Evolutionary conservation across 129 eudicot species (phyloP), one percentile per base, ranked within the genome.

Genomic region (Flaveria sonorensis): DNA sequence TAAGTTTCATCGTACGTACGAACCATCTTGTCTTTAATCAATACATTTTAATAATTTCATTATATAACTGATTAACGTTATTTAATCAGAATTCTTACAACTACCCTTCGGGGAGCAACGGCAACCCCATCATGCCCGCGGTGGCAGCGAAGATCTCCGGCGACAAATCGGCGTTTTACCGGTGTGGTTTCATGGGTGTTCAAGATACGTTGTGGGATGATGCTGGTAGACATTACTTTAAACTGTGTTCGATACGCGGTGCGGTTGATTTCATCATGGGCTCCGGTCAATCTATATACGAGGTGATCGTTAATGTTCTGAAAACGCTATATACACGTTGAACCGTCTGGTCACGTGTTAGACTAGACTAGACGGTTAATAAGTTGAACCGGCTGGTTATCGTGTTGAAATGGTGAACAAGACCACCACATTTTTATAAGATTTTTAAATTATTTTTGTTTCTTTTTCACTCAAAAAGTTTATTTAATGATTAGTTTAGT

Each of bases 211-310:
- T 91, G 48, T 91, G 97, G 93, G 98, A 94, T 79, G 84, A 60
- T 32, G 14, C 51, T 0, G 98, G 98, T 0, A 77, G 98, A 39
- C 98, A 94, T 68, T 91, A 88, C 61, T 94, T 84, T 78, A 79
- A 84, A 69, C 15, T 40, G 10, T 91, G 93, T 68, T 83, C 79
- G 13, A 91, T 94, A 36, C 84, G 85, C 1, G 98, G 98, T 0
- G 92, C 96, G 2, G 86, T 91, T 52, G 98, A 94, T 68, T 94
- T 94, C 79, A 94, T 94, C 52, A 91, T 89, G 83, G 98, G 98
- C 9, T 77, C 85, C 7, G 93, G 88, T 56, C 97, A 87, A 70
- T 94, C 98, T 46, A 83, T 89, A 16, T 94, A 94, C 28, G 92
- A 94, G 92, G 98, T 88, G 36, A n/a, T 45, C 12, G 12, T 8